Conservation (phyloP, 164 flowering plant species). For the Cinnamomum micranthum region DNA sequence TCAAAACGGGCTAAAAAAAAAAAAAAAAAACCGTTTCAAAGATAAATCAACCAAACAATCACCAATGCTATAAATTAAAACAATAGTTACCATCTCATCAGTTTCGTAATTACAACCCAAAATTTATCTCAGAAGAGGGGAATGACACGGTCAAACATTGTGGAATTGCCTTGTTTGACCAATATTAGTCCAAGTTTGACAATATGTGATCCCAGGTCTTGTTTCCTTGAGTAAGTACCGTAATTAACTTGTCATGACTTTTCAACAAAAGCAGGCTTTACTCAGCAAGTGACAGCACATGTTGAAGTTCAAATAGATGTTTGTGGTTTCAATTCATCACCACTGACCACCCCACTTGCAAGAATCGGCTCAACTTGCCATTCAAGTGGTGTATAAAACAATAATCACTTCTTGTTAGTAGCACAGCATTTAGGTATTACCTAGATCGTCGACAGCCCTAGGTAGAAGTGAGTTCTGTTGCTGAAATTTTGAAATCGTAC, state of each 20-base stretch:
- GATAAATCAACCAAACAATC: too few species aligned
- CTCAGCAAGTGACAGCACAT: not conserved
- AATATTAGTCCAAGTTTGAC: not conserved
- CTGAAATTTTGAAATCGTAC: too few species aligned
- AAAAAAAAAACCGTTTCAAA: too few species aligned
- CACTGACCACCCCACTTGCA: not conserved
- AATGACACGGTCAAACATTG: not conserved
- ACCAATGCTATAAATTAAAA: not conserved
- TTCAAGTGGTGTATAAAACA: not conserved
- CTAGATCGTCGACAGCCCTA: not conserved
- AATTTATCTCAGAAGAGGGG: too few species aligned
- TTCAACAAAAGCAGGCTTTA: not conserved
- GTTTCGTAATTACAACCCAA: not conserved
- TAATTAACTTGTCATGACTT: not conserved
- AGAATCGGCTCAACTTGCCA: not conserved
- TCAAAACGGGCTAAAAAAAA: too few species aligned
- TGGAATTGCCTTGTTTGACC: not conserved
- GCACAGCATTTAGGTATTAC: not conserved
- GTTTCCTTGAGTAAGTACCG: not conserved
- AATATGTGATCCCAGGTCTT: not conserved
- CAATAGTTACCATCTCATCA: not conserved
- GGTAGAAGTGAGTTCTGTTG: not conserved
- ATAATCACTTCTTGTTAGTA: not conserved
- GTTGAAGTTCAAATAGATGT: not conserved
- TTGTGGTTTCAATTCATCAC: not conserved